A percentile compares a stretch with the other conserved stretches of the same genome.
Conservation (phyloP, 495 filamentous ascomycete species). For the Penicilliopsis zonata region DNA sequence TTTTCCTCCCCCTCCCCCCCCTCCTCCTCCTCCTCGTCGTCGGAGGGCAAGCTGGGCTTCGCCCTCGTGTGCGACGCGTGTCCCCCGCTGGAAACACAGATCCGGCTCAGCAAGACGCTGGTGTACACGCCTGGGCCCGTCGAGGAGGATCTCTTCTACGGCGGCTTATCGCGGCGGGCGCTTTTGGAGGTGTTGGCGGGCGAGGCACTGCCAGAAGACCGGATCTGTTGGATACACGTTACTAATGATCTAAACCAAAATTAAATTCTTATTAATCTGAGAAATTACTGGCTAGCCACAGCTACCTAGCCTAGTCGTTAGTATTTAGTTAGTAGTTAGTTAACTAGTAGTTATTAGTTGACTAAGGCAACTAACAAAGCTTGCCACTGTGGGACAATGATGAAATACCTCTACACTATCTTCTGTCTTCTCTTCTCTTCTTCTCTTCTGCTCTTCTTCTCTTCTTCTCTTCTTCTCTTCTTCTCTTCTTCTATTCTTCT, state of each 20-base stretch:
- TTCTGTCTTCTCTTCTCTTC: background rate
- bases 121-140: too few species aligned
- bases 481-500: background rate
- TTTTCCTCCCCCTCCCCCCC: too few species aligned
- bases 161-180: slow-evolving; percentile 18
- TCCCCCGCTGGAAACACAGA: slow-evolving; percentile 19
- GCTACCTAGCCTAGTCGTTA: too few species aligned
- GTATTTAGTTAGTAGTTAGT: too few species aligned
- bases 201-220: background rate
- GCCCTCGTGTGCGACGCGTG: slow-evolving; percentile 17
- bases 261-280: too few species aligned
- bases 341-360: too few species aligned
- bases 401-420: too few species aligned
- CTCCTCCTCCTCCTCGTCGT: too few species aligned
- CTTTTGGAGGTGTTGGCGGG: slow-evolving; percentile 15
- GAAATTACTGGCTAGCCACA: too few species aligned
- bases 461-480: background rate
- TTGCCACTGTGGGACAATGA: too few species aligned
- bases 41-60: slow-evolving; percentile 21
- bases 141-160: slow-evolving; percentile 25
- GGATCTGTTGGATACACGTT: background rate
- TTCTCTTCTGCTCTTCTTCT: background rate
- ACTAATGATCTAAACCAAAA: too few species aligned
- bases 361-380: too few species aligned
- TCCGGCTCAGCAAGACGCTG: slow-evolving; percentile 13